These are phyloP conservation scores for Marasmius fiardii DNA, from an alignment of 1,284 basidiomycete genomes.

Conservation along the genomic window DNA sequence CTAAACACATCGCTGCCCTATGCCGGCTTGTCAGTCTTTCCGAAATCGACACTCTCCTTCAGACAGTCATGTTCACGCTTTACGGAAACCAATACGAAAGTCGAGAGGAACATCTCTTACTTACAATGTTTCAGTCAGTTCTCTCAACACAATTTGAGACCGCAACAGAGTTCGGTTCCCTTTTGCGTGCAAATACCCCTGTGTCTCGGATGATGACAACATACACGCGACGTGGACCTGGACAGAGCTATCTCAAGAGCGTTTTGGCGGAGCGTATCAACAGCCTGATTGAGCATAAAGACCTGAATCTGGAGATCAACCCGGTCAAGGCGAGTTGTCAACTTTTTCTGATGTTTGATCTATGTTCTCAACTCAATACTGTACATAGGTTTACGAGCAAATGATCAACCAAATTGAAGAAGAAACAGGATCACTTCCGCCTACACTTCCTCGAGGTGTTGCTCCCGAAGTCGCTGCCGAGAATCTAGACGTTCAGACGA, in stretches of 20 bases:
- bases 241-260: constrained; percentile 96
- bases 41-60: constrained; percentile 97
- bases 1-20: constrained; percentile 92
- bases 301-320: constrained; percentile 97
- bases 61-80: constrained; percentile 99
- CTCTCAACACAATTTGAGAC: constrained; percentile 98
- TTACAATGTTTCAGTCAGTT: constrained; percentile 99
- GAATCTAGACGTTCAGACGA: constrained; percentile 93
- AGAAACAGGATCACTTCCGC: constrained; percentile 87
- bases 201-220: constrained; percentile 99
- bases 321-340: constrained; percentile 78
- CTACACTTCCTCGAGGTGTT: constrained; percentile 89
- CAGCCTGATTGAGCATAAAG: constrained; percentile 97
- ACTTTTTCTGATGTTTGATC: background rate
- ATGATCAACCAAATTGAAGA: constrained; percentile 99
- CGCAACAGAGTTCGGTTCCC: constrained; percentile 95
- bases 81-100: constrained; percentile 99
- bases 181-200: constrained; percentile 96
- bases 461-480: constrained; percentile 91
- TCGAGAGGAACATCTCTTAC: constrained; percentile 94
- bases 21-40: constrained; percentile 96
- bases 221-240: constrained; percentile 96
- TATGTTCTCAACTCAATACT: background rate
- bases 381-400: constrained; percentile 85
- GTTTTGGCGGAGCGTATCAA: constrained; percentile 97